These are phyloP conservation scores for Trametes versicolor DNA, from an alignment of 1,284 basidiomycete species.

Conservation along the genomic window DNA sequence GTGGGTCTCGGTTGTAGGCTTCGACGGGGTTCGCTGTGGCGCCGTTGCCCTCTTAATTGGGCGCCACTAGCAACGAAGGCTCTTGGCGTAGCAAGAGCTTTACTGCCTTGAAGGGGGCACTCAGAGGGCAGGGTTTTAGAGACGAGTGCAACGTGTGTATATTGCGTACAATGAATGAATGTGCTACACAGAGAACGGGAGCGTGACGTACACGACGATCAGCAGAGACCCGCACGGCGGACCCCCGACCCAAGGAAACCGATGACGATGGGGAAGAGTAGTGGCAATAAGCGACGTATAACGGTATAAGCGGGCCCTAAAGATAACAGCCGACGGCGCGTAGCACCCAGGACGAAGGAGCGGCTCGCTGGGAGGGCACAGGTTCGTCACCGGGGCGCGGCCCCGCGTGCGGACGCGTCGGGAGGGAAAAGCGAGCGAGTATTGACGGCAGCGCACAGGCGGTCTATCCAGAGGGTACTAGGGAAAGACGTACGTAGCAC, in stretches of 20 bases:
- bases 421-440: not conserved
- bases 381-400: slow-evolving; percentile 21
- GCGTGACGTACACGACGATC: not conserved
- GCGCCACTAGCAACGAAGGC: not conserved
- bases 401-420: slow-evolving; percentile 23
- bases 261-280: not conserved
- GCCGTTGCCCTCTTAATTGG: not conserved
- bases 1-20: slow-evolving; percentile 1
- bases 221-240: slow-evolving; percentile 10
- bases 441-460: not conserved
- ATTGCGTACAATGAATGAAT: slow-evolving; percentile 26
- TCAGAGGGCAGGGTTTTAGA: not conserved
- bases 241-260: slow-evolving; percentile 6
- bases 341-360: slow-evolving; percentile 20
- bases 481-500: not conserved
- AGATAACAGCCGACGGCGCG: slow-evolving; percentile 9
- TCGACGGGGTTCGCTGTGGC: not conserved
- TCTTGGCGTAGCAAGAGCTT: not conserved
- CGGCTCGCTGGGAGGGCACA: not conserved
- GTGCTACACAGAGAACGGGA: slow-evolving; percentile 19
- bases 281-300: not conserved
- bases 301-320: not conserved
- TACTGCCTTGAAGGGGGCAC: not conserved
- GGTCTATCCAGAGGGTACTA: not conserved
- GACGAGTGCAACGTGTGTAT: slow-evolving; percentile 11